Conservation (phyloP, 2,329 filamentous ascomycete species). For the Pseudocercospora fijiensis region DNA sequence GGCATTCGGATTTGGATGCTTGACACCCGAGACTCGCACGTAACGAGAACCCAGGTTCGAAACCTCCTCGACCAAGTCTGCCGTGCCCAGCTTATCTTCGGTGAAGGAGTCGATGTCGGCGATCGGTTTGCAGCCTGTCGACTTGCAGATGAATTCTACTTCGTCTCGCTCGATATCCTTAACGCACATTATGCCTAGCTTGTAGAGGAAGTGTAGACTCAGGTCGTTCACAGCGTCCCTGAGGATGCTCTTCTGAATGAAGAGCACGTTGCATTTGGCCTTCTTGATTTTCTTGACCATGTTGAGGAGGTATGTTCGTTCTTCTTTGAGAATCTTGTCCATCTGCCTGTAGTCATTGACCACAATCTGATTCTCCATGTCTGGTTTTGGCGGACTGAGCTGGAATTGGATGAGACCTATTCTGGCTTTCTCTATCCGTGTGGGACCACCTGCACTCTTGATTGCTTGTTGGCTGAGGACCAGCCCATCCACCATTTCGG, state of each 20-base stretch:
- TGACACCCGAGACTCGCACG: conserved; percentile 92
- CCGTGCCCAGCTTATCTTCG: conserved; percentile 93
- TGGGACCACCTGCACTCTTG: conserved; percentile 88
- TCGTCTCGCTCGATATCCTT: conserved; percentile 99
- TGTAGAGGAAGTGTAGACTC: conserved; percentile 94
- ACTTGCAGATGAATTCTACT: conserved; percentile 99
- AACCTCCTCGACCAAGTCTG: conserved; percentile 90
- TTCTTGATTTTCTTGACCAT: conserved; percentile 99
- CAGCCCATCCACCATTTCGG: conserved; percentile 91
- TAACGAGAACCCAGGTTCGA: conserved; percentile 84
- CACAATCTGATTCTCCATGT: conserved; percentile 99
- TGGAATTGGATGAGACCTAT: conserved; percentile 99
- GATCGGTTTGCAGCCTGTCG: conserved; percentile 96
- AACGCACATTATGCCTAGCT: conserved; percentile 90
- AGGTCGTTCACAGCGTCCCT: conserved; percentile 97
- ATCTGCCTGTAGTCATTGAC: conserved; percentile 99
- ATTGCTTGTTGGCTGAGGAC: conserved; percentile 90
- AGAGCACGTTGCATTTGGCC: conserved; percentile 96
- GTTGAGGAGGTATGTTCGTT: conserved; percentile 95
- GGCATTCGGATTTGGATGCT: conserved; percentile 57
- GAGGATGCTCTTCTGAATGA: conserved; percentile 98
- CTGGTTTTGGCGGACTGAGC: conserved; percentile 94
- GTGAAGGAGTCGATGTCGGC: conserved; percentile 98
- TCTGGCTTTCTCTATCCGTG: conserved; percentile 92
- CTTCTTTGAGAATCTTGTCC: conserved; percentile 99